These are phyloP conservation scores for Apocynum venetum DNA, from an alignment of 257 asterid genomes.

Conservation along the genomic window DNA sequence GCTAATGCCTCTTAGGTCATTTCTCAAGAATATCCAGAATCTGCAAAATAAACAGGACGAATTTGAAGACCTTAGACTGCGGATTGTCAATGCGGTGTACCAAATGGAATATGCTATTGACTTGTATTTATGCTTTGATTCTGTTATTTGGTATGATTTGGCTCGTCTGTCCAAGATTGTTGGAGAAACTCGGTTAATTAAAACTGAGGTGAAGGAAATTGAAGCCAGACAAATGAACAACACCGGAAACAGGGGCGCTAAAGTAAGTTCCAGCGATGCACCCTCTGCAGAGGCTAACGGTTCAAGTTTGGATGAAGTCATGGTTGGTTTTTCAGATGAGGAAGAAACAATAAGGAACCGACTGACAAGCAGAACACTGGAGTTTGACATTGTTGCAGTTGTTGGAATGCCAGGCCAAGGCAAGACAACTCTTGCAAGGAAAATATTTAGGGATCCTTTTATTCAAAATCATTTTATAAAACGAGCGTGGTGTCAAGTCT, in stretches of 20 bases:
- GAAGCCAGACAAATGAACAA: no score
- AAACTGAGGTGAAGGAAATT: not conserved
- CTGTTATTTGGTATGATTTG: constrained; percentile 11
- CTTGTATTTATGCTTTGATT: not conserved
- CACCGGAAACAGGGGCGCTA: not conserved
- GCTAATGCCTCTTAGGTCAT: not conserved
- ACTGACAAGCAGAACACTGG: not conserved
- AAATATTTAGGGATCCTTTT: constrained; percentile 11
- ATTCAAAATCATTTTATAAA: constrained; percentile 13
- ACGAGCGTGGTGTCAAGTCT: not conserved
- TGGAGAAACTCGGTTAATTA: not conserved
- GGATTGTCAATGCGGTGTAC: not conserved
- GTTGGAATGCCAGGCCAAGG: constrained; percentile 3
- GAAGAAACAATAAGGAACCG: not conserved
- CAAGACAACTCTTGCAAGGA: constrained; percentile 27
- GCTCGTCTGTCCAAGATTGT: not conserved
- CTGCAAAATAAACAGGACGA: not conserved
- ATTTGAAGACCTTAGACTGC: not conserved
- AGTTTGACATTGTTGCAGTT: constrained; percentile 4
- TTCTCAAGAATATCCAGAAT: not conserved
- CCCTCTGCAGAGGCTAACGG: not conserved
- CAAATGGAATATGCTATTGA: constrained; percentile 4
- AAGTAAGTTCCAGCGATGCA: not conserved
- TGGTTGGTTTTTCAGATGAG: constrained; percentile 15
- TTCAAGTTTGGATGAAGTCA: not conserved